Conservation (phyloP, 441 rosid genomes). For the Metrosideros polymorpha region DNA sequence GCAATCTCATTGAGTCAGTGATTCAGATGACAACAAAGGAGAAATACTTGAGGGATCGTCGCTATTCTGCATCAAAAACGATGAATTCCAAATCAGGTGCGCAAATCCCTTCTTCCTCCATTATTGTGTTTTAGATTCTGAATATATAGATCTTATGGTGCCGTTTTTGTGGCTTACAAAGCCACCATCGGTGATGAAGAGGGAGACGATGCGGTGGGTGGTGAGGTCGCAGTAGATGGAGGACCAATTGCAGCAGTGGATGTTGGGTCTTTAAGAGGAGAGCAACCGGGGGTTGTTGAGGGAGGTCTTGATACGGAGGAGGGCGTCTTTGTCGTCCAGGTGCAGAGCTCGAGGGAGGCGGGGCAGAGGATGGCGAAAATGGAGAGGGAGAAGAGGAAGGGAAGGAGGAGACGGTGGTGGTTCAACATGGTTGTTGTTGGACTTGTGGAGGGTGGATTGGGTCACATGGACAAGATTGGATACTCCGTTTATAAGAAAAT, state of each 20-base stretch:
- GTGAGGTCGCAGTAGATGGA: background rate
- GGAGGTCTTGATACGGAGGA: background rate
- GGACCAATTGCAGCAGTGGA: background rate
- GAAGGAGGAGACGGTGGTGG: background rate
- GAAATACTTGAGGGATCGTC: too few relatives aligned
- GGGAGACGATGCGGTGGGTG: background rate
- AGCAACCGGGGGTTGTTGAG: background rate
- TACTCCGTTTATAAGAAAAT: background rate
- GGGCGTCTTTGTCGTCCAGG: background rate
- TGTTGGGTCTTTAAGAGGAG: background rate
- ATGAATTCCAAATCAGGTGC: too few relatives aligned
- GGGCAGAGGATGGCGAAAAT: background rate
- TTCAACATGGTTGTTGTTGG: background rate
- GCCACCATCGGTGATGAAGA: background rate
- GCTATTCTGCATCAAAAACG: too few relatives aligned
- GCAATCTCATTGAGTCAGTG: too few relatives aligned
- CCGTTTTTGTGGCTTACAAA: too few relatives aligned
- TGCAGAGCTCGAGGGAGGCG: background rate
- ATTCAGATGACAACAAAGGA: too few relatives aligned
- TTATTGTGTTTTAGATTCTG: too few relatives aligned
- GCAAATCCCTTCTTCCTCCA: too few relatives aligned
- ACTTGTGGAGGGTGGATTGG: background rate
- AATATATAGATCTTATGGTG: too few relatives aligned
- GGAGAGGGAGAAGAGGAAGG: background rate
- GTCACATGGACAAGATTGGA: background rate